These are phyloP conservation scores for Patellifolia procumbens DNA, from an alignment of 179 eudicot species.

Conservation along the genomic window DNA sequence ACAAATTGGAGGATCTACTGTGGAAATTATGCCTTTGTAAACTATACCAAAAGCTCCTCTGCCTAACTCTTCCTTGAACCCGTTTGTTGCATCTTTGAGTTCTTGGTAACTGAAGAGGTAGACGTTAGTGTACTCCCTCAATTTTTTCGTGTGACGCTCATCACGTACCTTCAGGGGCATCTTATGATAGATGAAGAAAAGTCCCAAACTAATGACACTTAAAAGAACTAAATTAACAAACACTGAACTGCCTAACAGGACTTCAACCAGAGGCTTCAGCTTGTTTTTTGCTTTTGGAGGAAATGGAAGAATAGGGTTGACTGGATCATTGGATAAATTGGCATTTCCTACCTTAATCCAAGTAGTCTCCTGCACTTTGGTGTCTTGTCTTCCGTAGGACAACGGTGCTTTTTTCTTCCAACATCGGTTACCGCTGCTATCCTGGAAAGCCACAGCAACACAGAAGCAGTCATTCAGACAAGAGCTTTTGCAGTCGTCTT, in stretches of 20 bases:
- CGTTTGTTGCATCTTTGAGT: conserved; percentile 31
- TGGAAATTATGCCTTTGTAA: conserved; percentile 26
- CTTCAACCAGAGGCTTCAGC: not conserved
- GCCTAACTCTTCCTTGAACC: conserved; percentile 35
- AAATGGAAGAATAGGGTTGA: not conserved
- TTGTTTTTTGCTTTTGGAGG: not conserved
- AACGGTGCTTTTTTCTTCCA: conserved; percentile 50
- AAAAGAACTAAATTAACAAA: conserved; percentile 19
- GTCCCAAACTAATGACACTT: conserved; percentile 11
- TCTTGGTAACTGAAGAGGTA: conserved; percentile 31
- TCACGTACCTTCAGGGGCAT: not conserved
- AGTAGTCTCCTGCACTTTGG: not conserved
- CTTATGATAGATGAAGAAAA: conserved; percentile 11
- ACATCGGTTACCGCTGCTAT: conserved; percentile 12
- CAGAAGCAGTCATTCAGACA: conserved; percentile 51
- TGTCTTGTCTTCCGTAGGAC: conserved; percentile 37
- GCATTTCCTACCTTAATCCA: conserved; percentile 36
- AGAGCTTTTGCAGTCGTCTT: conserved; percentile 32
- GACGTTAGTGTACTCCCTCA: conserved; percentile 8
- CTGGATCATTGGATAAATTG: not conserved
- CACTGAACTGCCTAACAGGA: conserved; percentile 15
- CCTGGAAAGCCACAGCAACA: conserved; percentile 30
- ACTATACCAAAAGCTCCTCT: conserved; percentile 38
- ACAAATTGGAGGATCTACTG: not conserved
- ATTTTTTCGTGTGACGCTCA: not conserved